These are phyloP conservation scores for Aspergillus flavus DNA, from an alignment of 2,329 filamentous ascomycete genomes.

Conservation along the genomic window DNA sequence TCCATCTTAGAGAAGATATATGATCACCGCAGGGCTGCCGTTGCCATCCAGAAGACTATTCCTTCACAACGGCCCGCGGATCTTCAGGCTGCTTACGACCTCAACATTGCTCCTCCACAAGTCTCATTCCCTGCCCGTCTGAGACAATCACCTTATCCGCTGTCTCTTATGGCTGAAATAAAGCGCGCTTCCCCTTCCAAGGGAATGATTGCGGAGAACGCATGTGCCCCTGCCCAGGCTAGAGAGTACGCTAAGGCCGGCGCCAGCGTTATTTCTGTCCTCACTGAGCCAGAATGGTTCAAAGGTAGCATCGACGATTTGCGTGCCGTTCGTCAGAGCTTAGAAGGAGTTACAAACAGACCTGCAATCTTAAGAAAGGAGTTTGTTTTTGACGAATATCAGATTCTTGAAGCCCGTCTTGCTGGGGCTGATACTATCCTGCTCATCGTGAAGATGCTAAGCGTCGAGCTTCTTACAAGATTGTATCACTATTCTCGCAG, in stretches of 20 bases:
- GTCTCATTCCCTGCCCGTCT: slow-evolving; percentile 79
- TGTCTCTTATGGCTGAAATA: slow-evolving; percentile 96
- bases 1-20: slow-evolving; percentile 95
- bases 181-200: slow-evolving; percentile 97
- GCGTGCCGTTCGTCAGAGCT: slow-evolving; percentile 78
- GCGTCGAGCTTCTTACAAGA: slow-evolving; percentile 69
- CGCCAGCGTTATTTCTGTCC: slow-evolving; percentile 95
- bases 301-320: slow-evolving; percentile 96
- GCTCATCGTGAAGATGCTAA: slow-evolving; percentile 97
- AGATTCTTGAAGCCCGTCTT: slow-evolving; percentile 90
- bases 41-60: slow-evolving; percentile 78
- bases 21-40: slow-evolving; percentile 72
- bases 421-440: slow-evolving; percentile 93
- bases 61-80: slow-evolving; percentile 83
- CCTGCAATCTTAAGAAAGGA: slow-evolving; percentile 93
- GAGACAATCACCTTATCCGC: slow-evolving; percentile 77
- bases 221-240: slow-evolving; percentile 87
- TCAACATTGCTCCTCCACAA: slow-evolving; percentile 81
- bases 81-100: slow-evolving; percentile 81
- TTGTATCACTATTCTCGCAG: slow-evolving; percentile 88
- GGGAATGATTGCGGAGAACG: slow-evolving; percentile 84
- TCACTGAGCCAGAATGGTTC: slow-evolving; percentile 99
- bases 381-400: slow-evolving; percentile 97
- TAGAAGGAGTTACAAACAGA: slow-evolving; percentile 89
- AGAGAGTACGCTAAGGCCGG: slow-evolving; percentile 89